Conservation (phyloP, 2,329 filamentous ascomycete species). For the Fusarium sp. region DNA sequence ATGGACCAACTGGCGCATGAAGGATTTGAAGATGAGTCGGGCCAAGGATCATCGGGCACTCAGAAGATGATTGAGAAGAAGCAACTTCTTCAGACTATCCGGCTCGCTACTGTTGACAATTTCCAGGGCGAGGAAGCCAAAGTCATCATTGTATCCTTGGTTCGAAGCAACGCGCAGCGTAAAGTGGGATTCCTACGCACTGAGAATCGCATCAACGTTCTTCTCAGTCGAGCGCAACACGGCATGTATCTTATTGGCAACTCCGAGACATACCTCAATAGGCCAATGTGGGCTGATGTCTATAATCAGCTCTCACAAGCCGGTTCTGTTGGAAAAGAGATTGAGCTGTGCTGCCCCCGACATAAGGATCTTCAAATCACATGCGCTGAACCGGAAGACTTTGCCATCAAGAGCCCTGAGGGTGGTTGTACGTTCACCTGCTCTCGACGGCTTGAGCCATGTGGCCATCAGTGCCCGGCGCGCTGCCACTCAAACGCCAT, state of each 20-base stretch:
- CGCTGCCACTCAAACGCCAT: constrained; percentile 57
- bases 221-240: constrained; percentile 71
- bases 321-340: constrained; percentile 55
- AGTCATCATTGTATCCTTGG: constrained; percentile 74
- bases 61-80: constrained; percentile 32
- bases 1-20: constrained; percentile 56
- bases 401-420: constrained; percentile 64
- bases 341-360: constrained; percentile 68
- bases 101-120: constrained; percentile 75
- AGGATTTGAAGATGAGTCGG: not conserved
- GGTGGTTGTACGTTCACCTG: constrained; percentile 67
- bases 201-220: constrained; percentile 74
- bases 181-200: constrained; percentile 73
- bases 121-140: constrained; percentile 83
- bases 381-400: constrained; percentile 61
- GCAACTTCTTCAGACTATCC: constrained; percentile 58
- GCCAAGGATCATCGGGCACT: not conserved
- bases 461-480: constrained; percentile 56
- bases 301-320: constrained; percentile 5
- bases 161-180: constrained; percentile 70
- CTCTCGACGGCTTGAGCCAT: constrained; percentile 52
- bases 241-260: constrained; percentile 78
- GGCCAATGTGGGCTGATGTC: constrained; percentile 62
- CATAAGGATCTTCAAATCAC: constrained; percentile 61
- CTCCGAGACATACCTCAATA: constrained; percentile 60